Percentiles rank a stretch among this genome's conserved stretches.
phyloP scores from a whole-genome alignment of 345 rosid species.

The Iberis pinnata region DNA sequence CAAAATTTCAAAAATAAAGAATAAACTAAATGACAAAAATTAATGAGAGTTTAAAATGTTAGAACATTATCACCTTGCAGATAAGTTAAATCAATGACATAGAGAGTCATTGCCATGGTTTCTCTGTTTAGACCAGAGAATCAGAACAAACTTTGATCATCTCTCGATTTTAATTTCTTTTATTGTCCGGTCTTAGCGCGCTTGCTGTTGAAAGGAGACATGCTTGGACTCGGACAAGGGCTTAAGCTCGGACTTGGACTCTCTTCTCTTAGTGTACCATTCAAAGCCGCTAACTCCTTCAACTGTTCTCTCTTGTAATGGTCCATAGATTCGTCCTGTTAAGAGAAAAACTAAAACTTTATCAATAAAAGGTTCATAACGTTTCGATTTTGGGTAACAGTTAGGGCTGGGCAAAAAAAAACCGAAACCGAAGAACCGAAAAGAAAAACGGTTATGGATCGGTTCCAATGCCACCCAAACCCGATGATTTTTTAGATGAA shows the following conservation, averaged over 20 bases:
- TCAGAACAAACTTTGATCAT: slow-evolving; percentile 18
- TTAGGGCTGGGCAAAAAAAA: too few relatives aligned
- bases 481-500: too few relatives aligned
- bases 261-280: slow-evolving; percentile 83
- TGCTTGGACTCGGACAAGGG: slow-evolving; percentile 82
- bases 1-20: slow-evolving; percentile 29
- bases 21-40: slow-evolving; percentile 31
- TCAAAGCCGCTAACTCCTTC: slow-evolving; percentile 75
- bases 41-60: slow-evolving; percentile 25
- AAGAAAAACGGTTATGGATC: too few relatives aligned
- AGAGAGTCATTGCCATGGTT: slow-evolving; percentile 17
- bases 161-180: slow-evolving; percentile 2
- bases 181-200: slow-evolving; percentile 90
- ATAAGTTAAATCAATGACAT: not conserved
- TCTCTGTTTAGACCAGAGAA: too few relatives aligned
- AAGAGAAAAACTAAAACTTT: not conserved
- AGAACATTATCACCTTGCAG: slow-evolving; percentile 23
- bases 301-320: slow-evolving; percentile 84
- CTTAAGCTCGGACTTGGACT: slow-evolving; percentile 84
- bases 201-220: slow-evolving; percentile 82
- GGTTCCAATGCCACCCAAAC: too few relatives aligned
- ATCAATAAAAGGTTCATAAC: not conserved
- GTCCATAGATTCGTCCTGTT: slow-evolving; percentile 88
- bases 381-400: too few relatives aligned
- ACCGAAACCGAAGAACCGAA: too few relatives aligned